Evolutionary conservation across 169 alveolate species (phyloP), one percentile per base, ranked within the genome.

Genomic region (Ichthyophthirius multifiliis): DNA sequence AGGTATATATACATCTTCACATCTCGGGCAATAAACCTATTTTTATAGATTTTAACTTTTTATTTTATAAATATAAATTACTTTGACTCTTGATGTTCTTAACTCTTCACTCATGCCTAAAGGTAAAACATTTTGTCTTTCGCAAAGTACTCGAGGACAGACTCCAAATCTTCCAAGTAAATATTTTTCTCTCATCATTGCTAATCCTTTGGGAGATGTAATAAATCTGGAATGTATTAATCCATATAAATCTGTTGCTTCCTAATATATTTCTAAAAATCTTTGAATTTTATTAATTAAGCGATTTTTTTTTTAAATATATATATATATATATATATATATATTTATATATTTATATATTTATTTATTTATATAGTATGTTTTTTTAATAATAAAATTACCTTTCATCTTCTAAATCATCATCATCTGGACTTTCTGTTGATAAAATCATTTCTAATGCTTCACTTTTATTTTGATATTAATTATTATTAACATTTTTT

Each of bases 131-230:
- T 84, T 62, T 82, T 90, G 88, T 64, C 82, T 89, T 55, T 91
- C 95, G 67, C 98, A 95, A 74, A 85, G 79, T 4, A 89, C 94
- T 80, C 97, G 81, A 2, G 98, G 98, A 73, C 98, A 95, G 46
- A 73, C 73, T 3, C 98, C 98, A 84, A 83, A 95, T 34, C 73
- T 84, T 4, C 94, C 90, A 30, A 83, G 55, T 20, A 89, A 74
- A 79, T 63, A 95, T 75, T 92, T 95, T 79, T 92, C 93, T 43
- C 93, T 47, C 93, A 95, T 92, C 30, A 83, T 76, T 1, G 91
- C 89, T 16, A 89, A 41, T 23, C 96, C 96, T 75, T 86, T 75
- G 5, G 93, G 88, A 0, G 98, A 77, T 6, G 76, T 71, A n/a
- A 92, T 92, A 78, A 89, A 95, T 62, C 98, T 76, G 7, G 95